Evolutionary conservation across 1,139 yeast species (phyloP), one percentile per base, ranked within the genome.

Genomic region (Candida sp.): DNA sequence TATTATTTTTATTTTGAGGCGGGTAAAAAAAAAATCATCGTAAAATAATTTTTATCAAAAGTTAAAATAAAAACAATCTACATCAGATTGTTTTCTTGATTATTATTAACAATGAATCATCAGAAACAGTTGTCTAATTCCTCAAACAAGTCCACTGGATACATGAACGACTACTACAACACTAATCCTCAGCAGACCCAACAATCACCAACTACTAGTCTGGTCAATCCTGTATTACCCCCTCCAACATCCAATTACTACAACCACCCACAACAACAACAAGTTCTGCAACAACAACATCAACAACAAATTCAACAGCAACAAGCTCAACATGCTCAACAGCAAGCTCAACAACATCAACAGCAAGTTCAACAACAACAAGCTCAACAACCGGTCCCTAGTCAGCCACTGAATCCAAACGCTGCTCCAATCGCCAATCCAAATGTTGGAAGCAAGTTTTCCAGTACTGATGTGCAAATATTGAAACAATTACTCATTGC

Each of bases 401-500:
- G 33, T 35, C 43, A 22, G 40, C n/a, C n/a, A n/a, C 43, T 27
- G 25, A 30, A 27, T 25, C 27, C 43, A 12, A 36, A 30, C 29
- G 29, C 35, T 37, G 40, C 34, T 3, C 21, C 32, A 12, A 32
- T 41, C 6, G 49, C 52, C 21, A 46, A 47, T 39, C 45, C 49
- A n/a, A 42, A 42, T 37, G 41, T 52, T 9, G 41, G 47, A 35
- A 43, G 60, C 29, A 69, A 66, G 49, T 70, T 72, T 48, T 49
- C 64, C 4, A 60, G 64, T 15, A 72, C 66, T 42, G 77, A 72
- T 46, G 58, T 70, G 35, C 72, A 64, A 47, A 61, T 70, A 30
- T 60, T 72, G 45, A 64, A 64, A 45, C 76, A 69, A 49, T 58
- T 72, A 37, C 57, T 72, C 41, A 59, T 61, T 21, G 64, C 72